Base-by-base conservation (phyloP, 1,284 basidiomycete genomes). In the Moesziomyces sp. region DNA sequence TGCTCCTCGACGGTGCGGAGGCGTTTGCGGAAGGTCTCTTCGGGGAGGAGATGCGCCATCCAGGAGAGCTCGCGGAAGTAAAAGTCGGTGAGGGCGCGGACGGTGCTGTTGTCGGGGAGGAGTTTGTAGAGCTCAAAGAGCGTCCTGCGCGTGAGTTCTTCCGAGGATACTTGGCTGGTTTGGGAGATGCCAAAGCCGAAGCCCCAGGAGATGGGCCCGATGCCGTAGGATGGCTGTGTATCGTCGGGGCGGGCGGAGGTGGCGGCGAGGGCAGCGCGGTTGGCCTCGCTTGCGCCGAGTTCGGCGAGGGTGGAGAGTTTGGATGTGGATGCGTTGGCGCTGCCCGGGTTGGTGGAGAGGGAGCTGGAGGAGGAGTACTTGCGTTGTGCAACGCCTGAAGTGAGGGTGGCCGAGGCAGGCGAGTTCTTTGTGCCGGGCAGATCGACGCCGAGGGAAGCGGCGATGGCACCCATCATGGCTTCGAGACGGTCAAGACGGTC, bases 401-500 rank as follows among this genome's bases (percentile, higher is more conserved):
- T 24, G 4, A 60, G 46, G 10, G 61, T 26, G 6, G 46, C 24
- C 7, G 46, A 47, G 21, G 28, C 28, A 5, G 23, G 26, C 5
- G 51, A n/a, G 6, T 16, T 10, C 24, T 61, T 64, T 43, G 50
- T 28, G 19, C 61, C 71, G 7, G 71, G 71, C 5, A 74, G 61
- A 4, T 63, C 55, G 28, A 62, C 61, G 14, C 78, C 78, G 18
- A 81, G 54, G 10, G 54, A 56, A 35, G 46, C 42, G 1, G 75
- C 63, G 21, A 81, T 66, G 33, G 65, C 60, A n/a, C 74, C 78
- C 50, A 81, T 62, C 58, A 70, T 67, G 38, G 58, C 53, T 47
- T 79, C 78, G 43, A 81, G 61, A 44, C 66, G 50, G n/a, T 70
- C 68, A 44, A 81, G 62, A 38, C 76, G 76, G 26, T 78, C 61